Evolutionary conservation across 345 rosid genomes (phyloP), one percentile per base, ranked within the genome.

Genomic region (Capsella bursapastoris): DNA sequence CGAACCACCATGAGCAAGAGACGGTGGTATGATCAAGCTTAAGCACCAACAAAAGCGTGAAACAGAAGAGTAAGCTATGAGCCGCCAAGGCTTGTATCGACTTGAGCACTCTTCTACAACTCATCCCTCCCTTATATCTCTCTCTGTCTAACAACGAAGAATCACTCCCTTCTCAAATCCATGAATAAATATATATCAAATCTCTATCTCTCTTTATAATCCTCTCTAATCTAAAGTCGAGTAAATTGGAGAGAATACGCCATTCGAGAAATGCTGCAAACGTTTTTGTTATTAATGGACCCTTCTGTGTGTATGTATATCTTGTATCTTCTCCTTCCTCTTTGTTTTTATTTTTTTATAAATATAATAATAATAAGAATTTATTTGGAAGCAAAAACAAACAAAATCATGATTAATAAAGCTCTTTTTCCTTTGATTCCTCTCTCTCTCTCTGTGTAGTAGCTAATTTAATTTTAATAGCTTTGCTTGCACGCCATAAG

Each of bases 31-130:
- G 86, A 78, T 87, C 88, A 63, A 94, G 89, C 84, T 92, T 94
- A 59, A 92, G 83, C 18, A 83, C 85, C 52, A 94, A 88, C 60
- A 90, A 72, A 2, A 90, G 80, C 71, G 97, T 88, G 88, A 92
- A 90, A 73, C 56, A 73, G 51, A 89, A 83, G 56, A 94, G 92
- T 37, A 85, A 89, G 73, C 76, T 57, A 66, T 94, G 97, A 35
- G 99, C 96, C 35, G 82, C 88, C 79, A 94, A 79, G 59, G 97
- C 89, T 90, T 89, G 99, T 40, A 77, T 86, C 43, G 97, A 92
- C 88, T 94, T 91, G 66, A 91, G 83, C 73, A 90, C 93, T 84
- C 98, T 88, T 64, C 95, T 82, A 88, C 98, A 91, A 80, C 85
- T 86, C 96, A 88, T 89, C 84, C 16, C 59, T 22, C 37, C 37